Percentiles rank a stretch among this genome's conserved stretches.
phyloP scores from a whole-genome alignment of 257 asterid species.

The Buddleja alternifolia region DNA sequence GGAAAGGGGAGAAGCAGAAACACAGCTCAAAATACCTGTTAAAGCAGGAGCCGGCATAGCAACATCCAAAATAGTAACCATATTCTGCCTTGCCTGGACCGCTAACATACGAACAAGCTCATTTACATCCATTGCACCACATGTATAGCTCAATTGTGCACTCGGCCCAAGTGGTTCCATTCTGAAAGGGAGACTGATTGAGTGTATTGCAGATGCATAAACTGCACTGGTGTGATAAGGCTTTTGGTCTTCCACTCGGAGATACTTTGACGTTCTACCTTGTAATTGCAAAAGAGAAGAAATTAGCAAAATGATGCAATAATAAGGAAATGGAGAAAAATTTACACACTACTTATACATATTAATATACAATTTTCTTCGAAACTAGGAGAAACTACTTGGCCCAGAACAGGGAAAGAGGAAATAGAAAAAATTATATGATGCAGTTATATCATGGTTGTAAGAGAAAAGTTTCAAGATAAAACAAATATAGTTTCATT shows the following conservation, averaged over 20 bases:
- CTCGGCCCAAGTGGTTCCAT: constrained; percentile 76
- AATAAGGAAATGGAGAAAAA: neutral
- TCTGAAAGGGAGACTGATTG: constrained; percentile 85
- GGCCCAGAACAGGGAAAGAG: neutral
- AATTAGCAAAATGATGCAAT: neutral
- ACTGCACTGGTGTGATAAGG: constrained; percentile 86
- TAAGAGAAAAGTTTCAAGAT: too few relatives aligned
- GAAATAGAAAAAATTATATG: neutral
- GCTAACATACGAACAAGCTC: constrained; percentile 70
- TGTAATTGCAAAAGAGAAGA: constrained; percentile 7
- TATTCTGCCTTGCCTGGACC: constrained; percentile 78
- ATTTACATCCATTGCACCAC: constrained; percentile 68
- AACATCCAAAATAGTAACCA: constrained; percentile 67
- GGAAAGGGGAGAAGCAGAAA: constrained; percentile 13
- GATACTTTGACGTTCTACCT: constrained; percentile 74
- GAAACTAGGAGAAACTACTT: neutral
- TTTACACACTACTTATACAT: neutral
- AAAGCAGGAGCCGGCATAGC: constrained; percentile 81
- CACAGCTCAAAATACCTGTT: constrained; percentile 44
- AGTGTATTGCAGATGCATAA: constrained; percentile 90
- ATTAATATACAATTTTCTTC: neutral
- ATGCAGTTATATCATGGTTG: neutral
- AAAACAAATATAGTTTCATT: neutral
- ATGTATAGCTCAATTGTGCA: constrained; percentile 48
- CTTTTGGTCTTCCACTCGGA: constrained; percentile 63